A percentile compares a stretch with the other conserved stretches of the same genome.
Evolutionary conservation across 495 filamentous ascomycete genomes (phyloP).

Genomic region (Penicillium malachiteum): DNA sequence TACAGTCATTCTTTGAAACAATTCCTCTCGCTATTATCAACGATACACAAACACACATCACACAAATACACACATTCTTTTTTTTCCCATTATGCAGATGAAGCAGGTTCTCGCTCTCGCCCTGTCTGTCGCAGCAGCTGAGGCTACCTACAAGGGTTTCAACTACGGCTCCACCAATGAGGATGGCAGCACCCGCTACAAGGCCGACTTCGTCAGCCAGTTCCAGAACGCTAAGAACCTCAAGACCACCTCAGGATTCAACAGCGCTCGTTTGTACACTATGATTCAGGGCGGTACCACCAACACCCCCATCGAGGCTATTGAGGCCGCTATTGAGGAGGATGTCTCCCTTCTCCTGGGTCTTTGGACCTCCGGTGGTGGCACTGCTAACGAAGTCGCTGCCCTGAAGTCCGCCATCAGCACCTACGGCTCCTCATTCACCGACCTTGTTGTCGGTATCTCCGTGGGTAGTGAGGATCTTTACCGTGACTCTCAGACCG

Average conservation of each 20-base stretch:
- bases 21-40: constrained; percentile 9
- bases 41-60: background rate
- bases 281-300: constrained; percentile 61
- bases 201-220: constrained; percentile 66
- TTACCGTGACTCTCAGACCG: constrained; percentile 71
- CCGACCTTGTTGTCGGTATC: constrained; percentile 72
- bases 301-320: constrained; percentile 62
- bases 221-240: constrained; percentile 72
- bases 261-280: constrained; percentile 66
- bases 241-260: constrained; percentile 69
- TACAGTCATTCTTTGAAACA: constrained; percentile 11
- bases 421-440: constrained; percentile 61
- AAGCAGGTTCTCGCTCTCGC: constrained; percentile 44
- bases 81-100: constrained; percentile 32
- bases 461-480: constrained; percentile 90
- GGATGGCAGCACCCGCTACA: constrained; percentile 59
- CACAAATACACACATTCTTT: constrained; percentile 7
- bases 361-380: constrained; percentile 72
- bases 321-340: constrained; percentile 75
- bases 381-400: constrained; percentile 66
- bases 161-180: constrained; percentile 72
- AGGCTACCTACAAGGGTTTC: constrained; percentile 68
- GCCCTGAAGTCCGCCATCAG: constrained; percentile 64
- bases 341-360: constrained; percentile 73
- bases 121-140: constrained; percentile 40